Base-by-base conservation (phyloP, 768 basidiomycete species). In the Coprinellus micaceus region DNA sequence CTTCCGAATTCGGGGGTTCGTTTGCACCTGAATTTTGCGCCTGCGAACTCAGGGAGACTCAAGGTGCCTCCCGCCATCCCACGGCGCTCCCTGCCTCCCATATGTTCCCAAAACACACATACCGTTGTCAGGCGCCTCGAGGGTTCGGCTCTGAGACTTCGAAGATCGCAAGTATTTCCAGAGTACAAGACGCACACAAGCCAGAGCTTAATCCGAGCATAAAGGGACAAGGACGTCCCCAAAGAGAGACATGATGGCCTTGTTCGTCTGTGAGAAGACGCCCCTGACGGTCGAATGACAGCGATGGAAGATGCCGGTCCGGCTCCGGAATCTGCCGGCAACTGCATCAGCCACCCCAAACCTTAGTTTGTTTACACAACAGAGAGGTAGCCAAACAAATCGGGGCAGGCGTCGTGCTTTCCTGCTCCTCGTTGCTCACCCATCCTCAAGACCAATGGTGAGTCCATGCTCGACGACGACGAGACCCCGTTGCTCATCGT, bases 401-500 rank as follows among this genome's bases (percentile, higher is more conserved):
- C 33, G 7, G 56, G 49, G 4, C 29, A 40, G 54, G 54, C 54
- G 53, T 41, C 51, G 53, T 58, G 61, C 65, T 55, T 64, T 65
- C 56, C 62, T 67, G 65, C 64, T 58, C 62, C 68, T 71, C 17
- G 41, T 40, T 72, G 71, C 74, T 78, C 81, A 81, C 70, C 79
- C 78, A 77, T 76, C 81, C 72, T 75, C 83, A 86, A 84, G 79
- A 82, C 77, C 43, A 57, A 86, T 88, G 85, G 85, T 86, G 59
- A 64, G 84, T 63, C 58, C 52, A 44, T 48, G 37, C 45, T 60
- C 30, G 21, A 44, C 60, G 58, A 46, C 47, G 28, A 28, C n/a
- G 12, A 26, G 19, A 26, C 57, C 33, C 36, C 36, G 28, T 48
- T 41, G 29, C 57, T 58, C 53, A 58, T 54, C 29, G 22, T 33